Percentiles rank a stretch among this genome's conserved stretches.
These are phyloP conservation scores for Marchantia paleacea DNA, from an alignment of 225 moss, liverwort and hornwort genomes.

Conservation along the genomic window DNA sequence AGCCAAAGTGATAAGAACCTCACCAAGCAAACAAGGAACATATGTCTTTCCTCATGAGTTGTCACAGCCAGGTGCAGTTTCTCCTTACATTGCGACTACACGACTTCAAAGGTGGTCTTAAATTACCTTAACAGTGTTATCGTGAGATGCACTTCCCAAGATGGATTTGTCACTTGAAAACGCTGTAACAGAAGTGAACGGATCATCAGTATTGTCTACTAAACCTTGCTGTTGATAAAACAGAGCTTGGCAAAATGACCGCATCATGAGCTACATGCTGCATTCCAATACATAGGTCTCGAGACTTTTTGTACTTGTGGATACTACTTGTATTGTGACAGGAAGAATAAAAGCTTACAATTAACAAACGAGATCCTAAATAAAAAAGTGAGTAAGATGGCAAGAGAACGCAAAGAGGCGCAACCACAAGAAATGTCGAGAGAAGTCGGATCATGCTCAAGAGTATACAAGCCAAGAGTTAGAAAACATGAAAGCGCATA, in stretches of 20 bases:
- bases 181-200: constrained; percentile 25
- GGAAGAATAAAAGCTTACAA: background rate
- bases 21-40: too few relatives aligned
- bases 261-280: too few relatives aligned
- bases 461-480: background rate
- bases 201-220: background rate
- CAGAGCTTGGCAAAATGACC: too few relatives aligned
- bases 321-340: too few relatives aligned
- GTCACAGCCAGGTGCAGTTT: too few relatives aligned
- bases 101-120: background rate
- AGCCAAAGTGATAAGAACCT: too few relatives aligned
- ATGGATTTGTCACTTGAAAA: constrained; percentile 65
- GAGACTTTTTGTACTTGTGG: too few relatives aligned
- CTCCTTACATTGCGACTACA: too few relatives aligned
- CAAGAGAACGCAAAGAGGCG: background rate
- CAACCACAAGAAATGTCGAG: background rate
- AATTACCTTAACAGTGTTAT: constrained; percentile 68
- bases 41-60: too few relatives aligned
- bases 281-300: too few relatives aligned
- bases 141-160: constrained; percentile 89
- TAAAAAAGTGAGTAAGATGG: background rate
- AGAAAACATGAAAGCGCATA: constrained; percentile 5
- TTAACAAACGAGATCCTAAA: background rate
- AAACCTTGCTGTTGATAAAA: background rate
- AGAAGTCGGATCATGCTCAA: background rate